Evolutionary conservation across 495 filamentous ascomycete genomes (phyloP), one percentile per base, ranked within the genome.

Genomic region (Margaritispora aquatica): DNA sequence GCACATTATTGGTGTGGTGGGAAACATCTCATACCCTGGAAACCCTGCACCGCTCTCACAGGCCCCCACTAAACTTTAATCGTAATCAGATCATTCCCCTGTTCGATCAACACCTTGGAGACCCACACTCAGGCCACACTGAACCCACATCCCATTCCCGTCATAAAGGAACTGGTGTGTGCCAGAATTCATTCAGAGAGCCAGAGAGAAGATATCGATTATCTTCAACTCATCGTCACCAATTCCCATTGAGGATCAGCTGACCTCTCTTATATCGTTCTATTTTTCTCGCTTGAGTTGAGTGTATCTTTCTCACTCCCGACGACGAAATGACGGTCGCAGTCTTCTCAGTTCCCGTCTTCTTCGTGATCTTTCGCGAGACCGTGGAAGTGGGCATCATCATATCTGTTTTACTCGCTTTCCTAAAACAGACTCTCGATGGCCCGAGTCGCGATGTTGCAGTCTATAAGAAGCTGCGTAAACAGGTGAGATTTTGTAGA

Each of bases 291-390:
- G n/a, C n/a, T n/a, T n/a, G n/a, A n/a, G n/a, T n/a, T n/a, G n/a
- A n/a, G 38, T 44, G 38, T 44, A n/a, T 34, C 29, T 34, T 17
- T 44, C 38, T 7, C 4, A 44, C 5, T 13, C n/a, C 15, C 29
- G 15, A 44, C 38, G 38, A 44, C 38, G 19, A 44, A 17, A 54
- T 54, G 52, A 54, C 52, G 27, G 52, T 26, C 48, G 19, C 10
- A 13, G 26, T 50, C 23, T 62, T 44, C 15, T 23, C 49, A n/a
- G 38, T 55, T 10, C 52, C 56, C 83, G 80, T 94, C 50, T 96
- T 94, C 73, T 92, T 96, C 73, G 86, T 96, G 68, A 82, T 84
- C 65, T 92, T 94, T 66, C 87, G 90, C 67, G 90, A 96, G 76
- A 85, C 84, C 31, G 73, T 96, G 22, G 90, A 96, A 70, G 87